phyloP scores from a whole-genome alignment of 1,139 yeast genomes.

The Candida labiduridarum region DNA sequence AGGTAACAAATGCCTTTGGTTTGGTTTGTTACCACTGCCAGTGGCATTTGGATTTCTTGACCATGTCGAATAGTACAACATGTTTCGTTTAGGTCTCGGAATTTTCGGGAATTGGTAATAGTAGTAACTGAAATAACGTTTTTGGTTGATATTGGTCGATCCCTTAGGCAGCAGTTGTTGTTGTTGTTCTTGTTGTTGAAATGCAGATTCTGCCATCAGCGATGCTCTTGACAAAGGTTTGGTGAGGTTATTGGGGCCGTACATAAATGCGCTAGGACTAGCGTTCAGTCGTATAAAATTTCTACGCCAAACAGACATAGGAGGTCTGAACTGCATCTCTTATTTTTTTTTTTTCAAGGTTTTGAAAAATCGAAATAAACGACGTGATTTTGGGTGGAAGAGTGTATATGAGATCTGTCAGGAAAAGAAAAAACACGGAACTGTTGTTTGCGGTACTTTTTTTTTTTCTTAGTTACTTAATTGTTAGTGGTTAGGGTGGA shows the following conservation, averaged over 20 bases:
- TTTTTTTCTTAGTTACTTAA: too few relatives aligned
- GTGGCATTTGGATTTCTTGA: conserved; percentile 19
- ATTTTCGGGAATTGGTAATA: conserved; percentile 59
- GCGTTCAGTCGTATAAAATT: conserved; percentile 12
- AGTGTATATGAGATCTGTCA: not conserved
- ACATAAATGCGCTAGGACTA: conserved; percentile 17
- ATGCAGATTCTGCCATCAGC: conserved; percentile 36
- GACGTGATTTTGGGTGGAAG: not conserved
- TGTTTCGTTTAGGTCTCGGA: conserved; percentile 65
- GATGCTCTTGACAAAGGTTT: conserved; percentile 50
- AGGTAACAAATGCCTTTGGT: conserved; percentile 5
- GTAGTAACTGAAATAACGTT: conserved; percentile 26
- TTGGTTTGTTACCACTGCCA: conserved; percentile 9
- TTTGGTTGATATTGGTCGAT: conserved; percentile 16
- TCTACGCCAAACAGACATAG: conserved; percentile 20
- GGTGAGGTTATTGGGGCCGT: conserved; percentile 35
- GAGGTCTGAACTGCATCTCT: conserved; percentile 28
- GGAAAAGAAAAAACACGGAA: not conserved
- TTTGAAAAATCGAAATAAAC: not conserved
- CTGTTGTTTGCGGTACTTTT: not conserved
- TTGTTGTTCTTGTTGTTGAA: conserved; percentile 18
- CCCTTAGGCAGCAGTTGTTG: conserved; percentile 14
- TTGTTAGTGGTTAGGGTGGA: too few relatives aligned
- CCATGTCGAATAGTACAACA: conserved; percentile 56
- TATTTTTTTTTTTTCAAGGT: conserved; percentile 6